Conservation (phyloP, 352 stramenopile genomes). For the Aphanomyces euteiches region DNA sequence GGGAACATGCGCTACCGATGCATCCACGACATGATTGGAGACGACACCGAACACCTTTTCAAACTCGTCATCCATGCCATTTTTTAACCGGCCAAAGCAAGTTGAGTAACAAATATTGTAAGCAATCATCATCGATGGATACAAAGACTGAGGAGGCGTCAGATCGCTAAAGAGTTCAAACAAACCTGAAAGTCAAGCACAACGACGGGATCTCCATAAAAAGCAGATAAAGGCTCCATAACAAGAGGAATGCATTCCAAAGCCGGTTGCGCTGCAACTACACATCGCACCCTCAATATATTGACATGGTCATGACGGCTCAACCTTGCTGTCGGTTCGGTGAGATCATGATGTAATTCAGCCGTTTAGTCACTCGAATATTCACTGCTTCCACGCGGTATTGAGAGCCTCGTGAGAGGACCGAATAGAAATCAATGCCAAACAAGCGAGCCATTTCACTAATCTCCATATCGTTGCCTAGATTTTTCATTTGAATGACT, state of each 20-base stretch:
- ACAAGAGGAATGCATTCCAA: slow-evolving; percentile 93
- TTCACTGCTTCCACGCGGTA: slow-evolving; percentile 92
- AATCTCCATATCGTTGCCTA: not conserved
- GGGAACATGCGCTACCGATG: not conserved
- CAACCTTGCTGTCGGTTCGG: slow-evolving; percentile 57
- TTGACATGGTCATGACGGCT: too few species aligned
- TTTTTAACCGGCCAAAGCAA: slow-evolving; percentile 88
- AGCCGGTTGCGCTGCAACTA: slow-evolving; percentile 81
- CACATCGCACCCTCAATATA: not conserved
- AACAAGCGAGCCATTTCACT: slow-evolving; percentile 91
- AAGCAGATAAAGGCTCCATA: slow-evolving; percentile 93
- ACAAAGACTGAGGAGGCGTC: slow-evolving; percentile 84
- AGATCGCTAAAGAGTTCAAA: not conserved
- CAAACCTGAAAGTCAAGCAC: slow-evolving; percentile 97
- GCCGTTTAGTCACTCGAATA: slow-evolving; percentile 85
- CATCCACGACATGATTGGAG: slow-evolving; percentile 41
- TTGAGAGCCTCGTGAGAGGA: slow-evolving; percentile 89
- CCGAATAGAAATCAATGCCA: slow-evolving; percentile 93
- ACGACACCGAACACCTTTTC: slow-evolving; percentile 64
- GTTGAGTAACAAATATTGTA: slow-evolving; percentile 99
- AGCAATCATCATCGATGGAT: slow-evolving; percentile 98
- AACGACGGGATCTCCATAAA: slow-evolving; percentile 96
- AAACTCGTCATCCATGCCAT: slow-evolving; percentile 64
- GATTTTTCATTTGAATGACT: not conserved
- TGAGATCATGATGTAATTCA: slow-evolving; percentile 83